Conservation (phyloP, 1,284 basidiomycete species). For the Dichomitus squalens region DNA sequence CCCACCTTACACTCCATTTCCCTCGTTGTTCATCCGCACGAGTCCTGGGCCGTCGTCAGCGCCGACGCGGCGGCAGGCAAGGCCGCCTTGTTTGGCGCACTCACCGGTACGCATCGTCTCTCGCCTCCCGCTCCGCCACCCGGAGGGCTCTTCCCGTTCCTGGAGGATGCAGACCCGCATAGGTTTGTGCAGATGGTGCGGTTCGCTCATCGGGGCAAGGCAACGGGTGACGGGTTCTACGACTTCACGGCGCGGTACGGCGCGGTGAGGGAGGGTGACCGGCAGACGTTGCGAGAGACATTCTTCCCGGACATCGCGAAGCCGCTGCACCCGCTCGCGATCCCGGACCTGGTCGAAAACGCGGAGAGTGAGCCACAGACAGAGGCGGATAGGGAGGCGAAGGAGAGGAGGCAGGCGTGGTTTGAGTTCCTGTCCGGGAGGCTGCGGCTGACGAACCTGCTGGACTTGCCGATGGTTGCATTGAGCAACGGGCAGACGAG, state of each 20-base stretch:
- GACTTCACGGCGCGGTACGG: conserved; percentile 93
- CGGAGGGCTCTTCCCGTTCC: conserved; percentile 74
- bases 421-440: conserved; percentile 54
- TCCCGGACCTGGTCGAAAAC: conserved; percentile 31
- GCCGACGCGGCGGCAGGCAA: conserved; percentile 26
- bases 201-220: conserved; percentile 66
- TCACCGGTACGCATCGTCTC: conserved; percentile 71
- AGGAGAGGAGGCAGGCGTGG: conserved; percentile 33
- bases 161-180: conserved; percentile 50
- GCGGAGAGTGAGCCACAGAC: conserved; percentile 28
- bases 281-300: conserved; percentile 69
- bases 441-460: conserved; percentile 59
- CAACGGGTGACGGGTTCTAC: conserved; percentile 75
- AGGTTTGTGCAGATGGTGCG: conserved; percentile 66
- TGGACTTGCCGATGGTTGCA: conserved; percentile 84
- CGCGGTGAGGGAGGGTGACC: conserved; percentile 81
- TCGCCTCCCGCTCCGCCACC: conserved; percentile 59
- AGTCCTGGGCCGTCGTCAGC: conserved; percentile 34
- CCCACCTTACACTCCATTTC: conserved; percentile 30
- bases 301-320: conserved; percentile 57
- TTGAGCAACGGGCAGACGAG: conserved; percentile 93
- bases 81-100: conserved; percentile 37
- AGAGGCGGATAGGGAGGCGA: conserved; percentile 19
- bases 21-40: conserved; percentile 28
- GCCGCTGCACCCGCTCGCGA: conserved; percentile 32